Conservation (phyloP, 768 basidiomycete genomes). For the Tulasnella sp. region DNA sequence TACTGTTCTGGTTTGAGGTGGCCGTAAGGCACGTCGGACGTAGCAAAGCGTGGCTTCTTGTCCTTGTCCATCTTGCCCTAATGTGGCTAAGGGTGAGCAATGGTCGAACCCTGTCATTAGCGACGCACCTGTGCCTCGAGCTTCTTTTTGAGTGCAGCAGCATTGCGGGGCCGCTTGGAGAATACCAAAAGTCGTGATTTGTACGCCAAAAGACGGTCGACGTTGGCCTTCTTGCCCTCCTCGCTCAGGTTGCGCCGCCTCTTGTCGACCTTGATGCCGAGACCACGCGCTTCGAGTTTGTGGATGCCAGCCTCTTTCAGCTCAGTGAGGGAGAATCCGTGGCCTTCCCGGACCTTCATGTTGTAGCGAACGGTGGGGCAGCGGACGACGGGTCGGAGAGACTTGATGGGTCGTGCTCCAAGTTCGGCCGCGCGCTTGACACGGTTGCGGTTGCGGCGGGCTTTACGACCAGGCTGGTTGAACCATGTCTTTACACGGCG, state of each 20-base stretch:
- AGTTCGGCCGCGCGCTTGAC: constrained; percentile 80
- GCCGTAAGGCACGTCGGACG: not conserved
- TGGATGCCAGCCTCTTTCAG: constrained; percentile 93
- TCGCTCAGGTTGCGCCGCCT: constrained; percentile 91
- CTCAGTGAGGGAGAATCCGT: constrained; percentile 90
- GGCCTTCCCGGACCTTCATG: constrained; percentile 90
- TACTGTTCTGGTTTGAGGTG: constrained; percentile 41
- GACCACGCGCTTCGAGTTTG: constrained; percentile 79
- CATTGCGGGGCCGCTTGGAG: constrained; percentile 86
- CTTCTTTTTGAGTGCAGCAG: constrained; percentile 51
- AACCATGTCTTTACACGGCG: constrained; percentile 94
- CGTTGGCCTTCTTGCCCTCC: constrained; percentile 92
- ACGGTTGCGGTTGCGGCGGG: constrained; percentile 85
- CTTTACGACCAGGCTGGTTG: constrained; percentile 96
- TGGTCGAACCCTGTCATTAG: not conserved
- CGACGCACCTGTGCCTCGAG: not conserved
- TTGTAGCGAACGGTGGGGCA: constrained; percentile 96
- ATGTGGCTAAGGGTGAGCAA: not conserved
- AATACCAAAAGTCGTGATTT: constrained; percentile 88
- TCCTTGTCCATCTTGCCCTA: not conserved
- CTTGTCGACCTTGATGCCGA: constrained; percentile 96
- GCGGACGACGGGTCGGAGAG: constrained; percentile 94
- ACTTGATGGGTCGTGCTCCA: constrained; percentile 81
- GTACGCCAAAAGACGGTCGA: constrained; percentile 88
- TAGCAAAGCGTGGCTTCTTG: not conserved